Evolutionary conservation across 441 rosid species (phyloP).

Genomic region (Pelargonium australe): DNA sequence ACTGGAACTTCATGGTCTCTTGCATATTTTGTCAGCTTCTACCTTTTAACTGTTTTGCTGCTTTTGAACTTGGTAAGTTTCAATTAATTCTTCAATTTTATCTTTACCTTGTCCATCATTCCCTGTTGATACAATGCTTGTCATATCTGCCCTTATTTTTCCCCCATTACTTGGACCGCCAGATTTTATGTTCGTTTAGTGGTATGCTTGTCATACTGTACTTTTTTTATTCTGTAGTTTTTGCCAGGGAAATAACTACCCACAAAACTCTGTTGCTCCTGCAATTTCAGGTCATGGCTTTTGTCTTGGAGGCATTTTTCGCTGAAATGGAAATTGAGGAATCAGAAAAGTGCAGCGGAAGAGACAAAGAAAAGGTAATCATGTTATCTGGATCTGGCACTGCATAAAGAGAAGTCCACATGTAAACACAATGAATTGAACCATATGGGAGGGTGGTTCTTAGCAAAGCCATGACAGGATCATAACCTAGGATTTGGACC

Average conservation of each 20-base stretch:
- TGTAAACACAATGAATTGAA: neutral
- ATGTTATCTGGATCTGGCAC: neutral
- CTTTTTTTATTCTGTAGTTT: neutral
- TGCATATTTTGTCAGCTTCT: conserved; percentile 84
- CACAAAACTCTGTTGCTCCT: conserved; percentile 13
- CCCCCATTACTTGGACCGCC: neutral
- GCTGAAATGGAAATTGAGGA: conserved; percentile 81
- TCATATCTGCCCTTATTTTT: neutral
- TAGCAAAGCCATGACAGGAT: neutral
- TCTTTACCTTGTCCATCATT: neutral
- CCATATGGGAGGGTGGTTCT: neutral
- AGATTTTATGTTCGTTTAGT: too few relatives aligned
- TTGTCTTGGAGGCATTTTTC: conserved; percentile 97
- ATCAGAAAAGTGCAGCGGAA: conserved; percentile 36
- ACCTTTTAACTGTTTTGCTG: conserved; percentile 65
- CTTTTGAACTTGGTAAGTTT: conserved; percentile 83
- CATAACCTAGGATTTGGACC: neutral
- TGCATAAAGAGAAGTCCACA: neutral
- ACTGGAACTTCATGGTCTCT: conserved; percentile 80
- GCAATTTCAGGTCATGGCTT: conserved; percentile 76
- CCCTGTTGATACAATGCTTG: neutral
- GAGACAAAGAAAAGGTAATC: conserved; percentile 46
- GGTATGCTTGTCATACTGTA: too few relatives aligned
- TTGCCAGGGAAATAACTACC: neutral
- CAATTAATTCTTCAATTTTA: conserved; percentile 9